Percentiles rank a stretch among this genome's conserved stretches.
Conservation (phyloP, 148 eudicot species). For the Vaccinium macrocarpon region DNA sequence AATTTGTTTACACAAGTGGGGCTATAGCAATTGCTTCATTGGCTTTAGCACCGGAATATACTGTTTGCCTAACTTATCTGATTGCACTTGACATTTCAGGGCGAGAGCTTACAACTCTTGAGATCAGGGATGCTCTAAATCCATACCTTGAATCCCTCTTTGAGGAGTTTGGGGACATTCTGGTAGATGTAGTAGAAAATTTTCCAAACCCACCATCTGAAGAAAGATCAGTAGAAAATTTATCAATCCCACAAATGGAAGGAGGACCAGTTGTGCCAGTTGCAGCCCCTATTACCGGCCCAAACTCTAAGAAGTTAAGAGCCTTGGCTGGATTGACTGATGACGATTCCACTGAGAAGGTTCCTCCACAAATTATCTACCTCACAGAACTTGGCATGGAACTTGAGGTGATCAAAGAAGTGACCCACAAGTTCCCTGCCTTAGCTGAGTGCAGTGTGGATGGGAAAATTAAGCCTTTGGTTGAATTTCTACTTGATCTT, state of each 20-base stretch:
- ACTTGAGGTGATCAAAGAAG: slow-evolving; percentile 53
- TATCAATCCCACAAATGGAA: slow-evolving; percentile 32
- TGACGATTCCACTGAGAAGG: slow-evolving; percentile 43
- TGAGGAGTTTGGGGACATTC: slow-evolving; percentile 51
- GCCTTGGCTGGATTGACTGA: slow-evolving; percentile 64
- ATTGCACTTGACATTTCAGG: slow-evolving; percentile 40
- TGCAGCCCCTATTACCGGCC: slow-evolving; percentile 27
- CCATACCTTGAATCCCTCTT: slow-evolving; percentile 67
- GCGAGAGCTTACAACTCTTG: slow-evolving; percentile 82
- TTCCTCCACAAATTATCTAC: slow-evolving; percentile 63
- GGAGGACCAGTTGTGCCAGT: slow-evolving; percentile 32
- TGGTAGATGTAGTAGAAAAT: slow-evolving; percentile 59
- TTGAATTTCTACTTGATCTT: slow-evolving; percentile 76
- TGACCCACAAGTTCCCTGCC: slow-evolving; percentile 70
- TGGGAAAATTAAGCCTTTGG: slow-evolving; percentile 73
- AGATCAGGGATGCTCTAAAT: slow-evolving; percentile 75
- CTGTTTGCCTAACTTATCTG: not conserved
- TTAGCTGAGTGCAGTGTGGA: slow-evolving; percentile 87
- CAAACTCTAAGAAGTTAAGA: slow-evolving; percentile 46
- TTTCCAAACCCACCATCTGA: slow-evolving; percentile 57
- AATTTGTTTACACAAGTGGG: not conserved
- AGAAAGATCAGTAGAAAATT: slow-evolving; percentile 34
- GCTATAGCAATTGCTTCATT: not conserved
- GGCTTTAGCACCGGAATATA: not conserved
- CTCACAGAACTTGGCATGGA: slow-evolving; percentile 81